Base-by-base conservation (phyloP, 2,329 filamentous ascomycete genomes). In the Penicillium sp. region DNA sequence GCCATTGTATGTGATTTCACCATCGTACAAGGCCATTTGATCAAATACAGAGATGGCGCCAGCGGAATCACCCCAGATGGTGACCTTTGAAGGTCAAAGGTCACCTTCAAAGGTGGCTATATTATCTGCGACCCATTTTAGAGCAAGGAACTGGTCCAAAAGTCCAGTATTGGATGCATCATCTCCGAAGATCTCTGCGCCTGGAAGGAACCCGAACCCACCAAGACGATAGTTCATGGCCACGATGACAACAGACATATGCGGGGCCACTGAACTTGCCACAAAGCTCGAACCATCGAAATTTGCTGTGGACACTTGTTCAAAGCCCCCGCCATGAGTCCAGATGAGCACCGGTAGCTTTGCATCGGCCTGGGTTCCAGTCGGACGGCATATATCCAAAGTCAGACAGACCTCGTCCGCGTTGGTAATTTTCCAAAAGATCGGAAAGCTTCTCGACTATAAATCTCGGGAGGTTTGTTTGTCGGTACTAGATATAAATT, bases 101-200 rank as follows among this genome's bases (percentile, higher is more conserved):
- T 93, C 89, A 13, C 90, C 90, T 9, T 90, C 90, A 66, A 94
- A 95, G 0, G 83, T 79, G 1, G 76, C 84, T 53, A 93, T 90
- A 61, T 92, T 90, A 62, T 90, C 87, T 7, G 87, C 84, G 1
- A 90, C 82, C 89, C 89, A 93, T 67, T 91, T 74, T 7, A 93
- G 76, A 0, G 82, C 89, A 59, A 88, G 78, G 32, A 87, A 79
- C 64, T 92, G 88, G 64, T 93, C 89, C 0, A 88, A 77, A 3
- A 90, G 78, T 3, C 89, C 89, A 3, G 90, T 70, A 66, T 92
- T 93, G 2, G 85, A 72, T 2, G 85, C 80, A 1, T 87, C 87
- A 57, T 90, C 87, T 4, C 78, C 77, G 3, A 86, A 75, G 40
- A 91, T 79, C 68, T 91, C 87, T 48, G 81, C 81, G 7, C 88